A percentile compares a stretch with the other conserved stretches of the same genome.
Evolutionary conservation across 306 rosid genomes (phyloP).

Genomic region (Pterocarpus santalinus): DNA sequence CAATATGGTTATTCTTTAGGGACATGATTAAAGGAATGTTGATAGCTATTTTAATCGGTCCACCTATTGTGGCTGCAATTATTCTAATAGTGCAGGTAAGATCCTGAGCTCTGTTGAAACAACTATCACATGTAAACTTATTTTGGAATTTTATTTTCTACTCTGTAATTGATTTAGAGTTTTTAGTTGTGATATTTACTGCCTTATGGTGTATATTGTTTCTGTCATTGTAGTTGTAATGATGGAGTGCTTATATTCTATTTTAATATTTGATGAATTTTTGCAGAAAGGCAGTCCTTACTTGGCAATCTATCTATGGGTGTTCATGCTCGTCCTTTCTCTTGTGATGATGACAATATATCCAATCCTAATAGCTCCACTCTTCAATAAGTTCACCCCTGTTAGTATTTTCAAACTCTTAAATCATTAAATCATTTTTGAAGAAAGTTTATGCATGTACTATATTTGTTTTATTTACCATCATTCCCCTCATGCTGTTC

Average conservation of each 20-base stretch:
- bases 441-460: neutral
- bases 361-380: conserved; percentile 95
- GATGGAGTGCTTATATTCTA: conserved; percentile 8
- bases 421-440: neutral
- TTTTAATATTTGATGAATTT: conserved; percentile 40
- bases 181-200: conserved; percentile 29
- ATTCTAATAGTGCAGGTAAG: conserved; percentile 88
- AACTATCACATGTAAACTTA: conserved; percentile 29
- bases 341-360: conserved; percentile 96
- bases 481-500: conserved; percentile 44
- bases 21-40: conserved; percentile 86
- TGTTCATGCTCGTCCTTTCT: conserved; percentile 86
- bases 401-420: conserved; percentile 61
- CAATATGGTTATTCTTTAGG: conserved; percentile 89
- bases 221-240: neutral
- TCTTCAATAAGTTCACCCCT: conserved; percentile 93
- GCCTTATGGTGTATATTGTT: conserved; percentile 32
- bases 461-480: conserved; percentile 33
- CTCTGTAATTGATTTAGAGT: conserved; percentile 13
- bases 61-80: conserved; percentile 92
- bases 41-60: conserved; percentile 77
- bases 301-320: conserved; percentile 98
- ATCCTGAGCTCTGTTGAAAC: conserved; percentile 5
- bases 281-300: conserved; percentile 99
- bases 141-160: conserved; percentile 22